Base-by-base conservation (phyloP, 371 early-diverging fungal genomes). In the Apophysomyces ossiformis region DNA sequence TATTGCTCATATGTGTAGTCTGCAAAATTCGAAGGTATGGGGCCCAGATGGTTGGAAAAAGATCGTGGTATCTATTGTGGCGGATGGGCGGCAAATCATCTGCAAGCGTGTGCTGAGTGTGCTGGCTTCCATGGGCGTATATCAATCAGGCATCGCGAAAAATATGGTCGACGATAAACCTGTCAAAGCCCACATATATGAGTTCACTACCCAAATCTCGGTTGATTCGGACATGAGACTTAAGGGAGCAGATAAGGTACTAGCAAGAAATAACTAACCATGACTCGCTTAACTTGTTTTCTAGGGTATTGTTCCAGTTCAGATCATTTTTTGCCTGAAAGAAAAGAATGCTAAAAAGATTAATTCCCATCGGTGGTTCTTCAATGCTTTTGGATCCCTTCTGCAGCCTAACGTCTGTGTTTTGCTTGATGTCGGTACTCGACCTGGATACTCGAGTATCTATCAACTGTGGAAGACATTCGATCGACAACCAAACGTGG, bases 291-390 rank as follows among this genome's bases (percentile, higher is more conserved):
- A 65, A 16, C 16, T 7, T 21, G 21, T 78, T 76, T 38, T 15
- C 57, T 61, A 82, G 67, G 82, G 77, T 1, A 72, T 84, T 36
- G 90, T 91, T 0, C 95, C 95, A 0, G 85, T 91, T 0, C 94
- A 95, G 73, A 79, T 90, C 7, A 63, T 95, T 32, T 95, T 95
- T 74, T 91, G 93, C 66, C 71, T 95, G 1, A 95, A 95, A 76
- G 93, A 95, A 71, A 85, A 93, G 66, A 95, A 95, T 65, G 90
- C 90, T 7, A 95, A 93, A 75, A 95, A 95, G 72, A 89, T 95
- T 75, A 95, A 95, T 74, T 90, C 91, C 0, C 94, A 95, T 74
- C 83, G 93, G 16, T 95, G 94, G 94, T 92, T 93, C 77, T 95
- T 93, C 71, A 89, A 89, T 63, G 92, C 92, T 1, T 88, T 93